Evolutionary conservation across 140 eudicot genomes (phyloP).

Genomic region (Erigeron philadelphicus): DNA sequence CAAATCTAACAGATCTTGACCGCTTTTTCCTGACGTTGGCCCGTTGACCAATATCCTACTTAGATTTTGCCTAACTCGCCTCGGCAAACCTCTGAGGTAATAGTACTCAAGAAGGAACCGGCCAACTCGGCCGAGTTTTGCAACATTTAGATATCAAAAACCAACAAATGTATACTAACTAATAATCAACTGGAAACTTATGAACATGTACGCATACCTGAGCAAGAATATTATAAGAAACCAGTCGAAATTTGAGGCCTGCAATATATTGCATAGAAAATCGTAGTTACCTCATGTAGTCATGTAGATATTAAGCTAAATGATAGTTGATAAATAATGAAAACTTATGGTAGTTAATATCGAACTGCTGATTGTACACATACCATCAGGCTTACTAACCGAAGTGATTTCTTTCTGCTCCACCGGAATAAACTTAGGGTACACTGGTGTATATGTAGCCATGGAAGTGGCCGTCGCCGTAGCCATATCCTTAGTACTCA

Average conservation of each 20-base stretch:
- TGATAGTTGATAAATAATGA: background rate
- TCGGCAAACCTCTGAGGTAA: too few species aligned
- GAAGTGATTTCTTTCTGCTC: slow-evolving; percentile 63
- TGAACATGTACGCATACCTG: slow-evolving; percentile 48
- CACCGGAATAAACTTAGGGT: slow-evolving; percentile 68
- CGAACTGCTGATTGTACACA: background rate
- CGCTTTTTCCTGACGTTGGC: too few species aligned
- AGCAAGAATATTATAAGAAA: slow-evolving; percentile 84
- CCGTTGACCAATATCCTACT: too few species aligned
- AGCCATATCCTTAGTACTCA: slow-evolving; percentile 31
- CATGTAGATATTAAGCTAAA: background rate
- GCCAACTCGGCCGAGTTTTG: too few species aligned
- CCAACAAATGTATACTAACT: background rate
- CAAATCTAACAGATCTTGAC: too few species aligned
- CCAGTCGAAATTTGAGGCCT: slow-evolving; percentile 69
- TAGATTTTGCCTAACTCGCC: too few species aligned
- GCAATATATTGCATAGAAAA: slow-evolving; percentile 21
- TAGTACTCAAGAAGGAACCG: too few species aligned
- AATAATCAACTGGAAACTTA: slow-evolving; percentile 6
- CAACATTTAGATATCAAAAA: background rate
- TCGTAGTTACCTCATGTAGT: background rate
- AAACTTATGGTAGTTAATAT: background rate
- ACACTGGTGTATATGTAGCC: slow-evolving; percentile 36
- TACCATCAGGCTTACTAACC: slow-evolving; percentile 54
- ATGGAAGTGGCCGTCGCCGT: background rate